Conservation (phyloP, 2,329 filamentous ascomycete genomes). For the Chaetomiaceae sp. region DNA sequence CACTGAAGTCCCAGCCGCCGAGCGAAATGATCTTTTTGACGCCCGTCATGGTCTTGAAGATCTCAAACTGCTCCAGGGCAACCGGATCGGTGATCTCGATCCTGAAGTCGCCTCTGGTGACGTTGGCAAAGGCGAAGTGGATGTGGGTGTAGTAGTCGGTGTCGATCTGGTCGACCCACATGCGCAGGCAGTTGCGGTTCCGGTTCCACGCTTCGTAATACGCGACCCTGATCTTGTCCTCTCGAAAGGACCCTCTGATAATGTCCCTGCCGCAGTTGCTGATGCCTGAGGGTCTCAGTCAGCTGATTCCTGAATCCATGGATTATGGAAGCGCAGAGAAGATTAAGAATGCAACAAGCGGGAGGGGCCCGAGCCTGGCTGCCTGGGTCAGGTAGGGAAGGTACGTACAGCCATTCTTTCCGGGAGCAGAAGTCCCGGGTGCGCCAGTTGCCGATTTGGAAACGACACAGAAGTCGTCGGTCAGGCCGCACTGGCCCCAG, state of each 20-base stretch:
- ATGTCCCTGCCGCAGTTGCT: conserved; percentile 39
- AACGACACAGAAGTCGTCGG: conserved; percentile 29
- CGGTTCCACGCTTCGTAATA: conserved; percentile 23
- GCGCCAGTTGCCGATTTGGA: no score
- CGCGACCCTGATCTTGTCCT: conserved; percentile 6
- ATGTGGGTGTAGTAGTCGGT: conserved; percentile 23
- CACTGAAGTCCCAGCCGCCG: conserved; percentile 21
- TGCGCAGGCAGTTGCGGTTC: conserved; percentile 15
- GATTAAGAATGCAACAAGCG: no score
- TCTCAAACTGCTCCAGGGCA: conserved; percentile 16
- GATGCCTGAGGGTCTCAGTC: no score
- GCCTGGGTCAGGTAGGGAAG: no score
- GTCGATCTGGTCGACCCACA: conserved; percentile 4
- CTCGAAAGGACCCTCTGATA: conserved; percentile 19
- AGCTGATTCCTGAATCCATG: no score
- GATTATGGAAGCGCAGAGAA: no score
- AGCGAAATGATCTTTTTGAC: conserved; percentile 22
- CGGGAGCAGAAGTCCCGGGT: conserved; percentile 15
- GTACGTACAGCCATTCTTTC: conserved; percentile 31
- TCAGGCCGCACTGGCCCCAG: conserved; percentile 32
- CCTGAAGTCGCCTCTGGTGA: conserved; percentile 15
- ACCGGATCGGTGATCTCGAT: conserved; percentile 17
- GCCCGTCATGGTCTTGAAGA: conserved; percentile 4
- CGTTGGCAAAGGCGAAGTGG: conserved; percentile 29
- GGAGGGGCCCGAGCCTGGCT: no score